These are phyloP conservation scores for Aspergillus costaricaensis DNA, from an alignment of 2,329 filamentous ascomycete species.

Conservation along the genomic window DNA sequence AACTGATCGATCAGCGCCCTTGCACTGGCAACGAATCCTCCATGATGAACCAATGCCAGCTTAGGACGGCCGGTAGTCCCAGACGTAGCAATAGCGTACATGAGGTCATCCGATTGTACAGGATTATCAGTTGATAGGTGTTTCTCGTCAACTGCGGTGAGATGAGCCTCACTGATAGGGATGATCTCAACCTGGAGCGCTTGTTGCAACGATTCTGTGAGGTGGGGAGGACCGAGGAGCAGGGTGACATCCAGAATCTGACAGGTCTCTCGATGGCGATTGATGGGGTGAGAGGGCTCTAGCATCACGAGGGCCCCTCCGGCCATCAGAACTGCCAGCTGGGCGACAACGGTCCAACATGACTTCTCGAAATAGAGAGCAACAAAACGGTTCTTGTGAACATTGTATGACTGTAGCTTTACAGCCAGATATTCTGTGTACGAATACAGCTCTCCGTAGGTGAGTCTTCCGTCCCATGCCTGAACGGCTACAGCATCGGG, in stretches of 20 bases:
- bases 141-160: no score
- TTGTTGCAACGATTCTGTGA: not conserved
- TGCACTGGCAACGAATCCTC: not conserved
- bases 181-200: no score
- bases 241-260: not conserved
- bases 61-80: not conserved
- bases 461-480: not conserved
- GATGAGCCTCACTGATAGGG: no score
- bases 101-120: not conserved
- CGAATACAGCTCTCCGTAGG: not conserved
- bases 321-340: not conserved
- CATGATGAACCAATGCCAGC: not conserved
- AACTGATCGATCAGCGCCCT: not conserved
- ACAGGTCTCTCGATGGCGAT: not conserved
- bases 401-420: not conserved
- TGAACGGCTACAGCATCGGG: not conserved
- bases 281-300: not conserved
- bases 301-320: not conserved
- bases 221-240: not conserved
- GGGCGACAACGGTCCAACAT: not conserved
- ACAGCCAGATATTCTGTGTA: not conserved
- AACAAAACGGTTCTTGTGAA: not conserved
- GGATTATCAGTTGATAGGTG: not conserved
- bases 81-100: not conserved
- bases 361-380: not conserved